Evolutionary conservation across 176 grass and related monocot species (phyloP), one percentile per base, ranked within the genome.

Genomic region (Oryza longistaminata): DNA sequence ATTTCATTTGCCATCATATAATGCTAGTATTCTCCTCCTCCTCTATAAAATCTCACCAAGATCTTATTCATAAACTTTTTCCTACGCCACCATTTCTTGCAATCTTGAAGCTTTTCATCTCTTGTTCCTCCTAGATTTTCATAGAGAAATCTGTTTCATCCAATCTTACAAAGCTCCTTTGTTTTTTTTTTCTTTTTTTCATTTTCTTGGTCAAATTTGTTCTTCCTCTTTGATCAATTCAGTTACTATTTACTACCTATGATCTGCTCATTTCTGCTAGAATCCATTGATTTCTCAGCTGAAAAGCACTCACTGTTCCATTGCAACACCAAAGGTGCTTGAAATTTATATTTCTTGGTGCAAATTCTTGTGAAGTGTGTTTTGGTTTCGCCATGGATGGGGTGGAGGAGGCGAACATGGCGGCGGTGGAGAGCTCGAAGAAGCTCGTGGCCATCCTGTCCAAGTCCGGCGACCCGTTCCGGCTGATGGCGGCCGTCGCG

Each of bases 341-440:
- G 49, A 68, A 64, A 4, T 39, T 80, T 74, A 7, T 39, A 7
- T 39, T 80, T 74, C 43, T 73, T 66, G 55, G 78, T 69, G 19
- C 45, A 68, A 68, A 22, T 79, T 27, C 22, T 10, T 53, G 6
- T 22, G 21, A 1, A 31, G 17, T 64, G 35, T 53, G 34, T 33
- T 33, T 35, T 7, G 3, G 14, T 53, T 44, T 80, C n/a, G n/a
- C 68, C 80, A 90, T 90, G 89, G 81, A 87, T 61, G 50, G 8
- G 21, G 80, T 79, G 80, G 89, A 90, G 84, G 70, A 87, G 60
- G 80, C 80, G 49, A 90, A 90, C 84, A 27, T 29, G 16, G 89
- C 80, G 7, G 89, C 89, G 2, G 84, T 90, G 80, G 75, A 79
- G 80, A 87, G 89, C 89, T 90, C 80, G 75, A 90, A 79, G 84